Percentiles rank a stretch among this genome's conserved stretches.
Evolutionary conservation across 2,329 filamentous ascomycete genomes (phyloP).

Genomic region (Beauveria sp.): DNA sequence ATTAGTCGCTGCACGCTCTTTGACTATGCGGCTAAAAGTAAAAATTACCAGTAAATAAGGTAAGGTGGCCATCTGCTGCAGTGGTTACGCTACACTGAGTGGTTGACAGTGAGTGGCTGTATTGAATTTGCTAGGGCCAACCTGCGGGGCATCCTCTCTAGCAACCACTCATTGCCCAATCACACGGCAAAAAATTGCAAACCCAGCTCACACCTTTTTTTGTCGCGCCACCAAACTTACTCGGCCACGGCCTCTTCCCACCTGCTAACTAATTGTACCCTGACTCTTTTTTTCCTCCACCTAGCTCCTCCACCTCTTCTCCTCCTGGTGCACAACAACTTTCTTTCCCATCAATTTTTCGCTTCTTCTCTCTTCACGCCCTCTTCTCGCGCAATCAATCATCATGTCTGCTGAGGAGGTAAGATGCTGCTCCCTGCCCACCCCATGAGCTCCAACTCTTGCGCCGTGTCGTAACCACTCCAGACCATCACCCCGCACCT

Average conservation of each 20-base stretch:
- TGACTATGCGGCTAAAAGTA: too few relatives aligned
- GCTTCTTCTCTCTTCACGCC: constrained; percentile 20
- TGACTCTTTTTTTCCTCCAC: constrained; percentile 20
- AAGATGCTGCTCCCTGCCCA: constrained; percentile 26
- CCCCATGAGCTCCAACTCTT: constrained; percentile 17
- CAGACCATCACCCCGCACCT: constrained; percentile 39
- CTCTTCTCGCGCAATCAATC: constrained; percentile 36
- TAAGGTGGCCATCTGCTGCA: too few relatives aligned
- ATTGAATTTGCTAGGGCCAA: background rate
- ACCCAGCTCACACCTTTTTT: constrained; percentile 25
- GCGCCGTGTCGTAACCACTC: constrained; percentile 9
- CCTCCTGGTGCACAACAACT: constrained; percentile 11
- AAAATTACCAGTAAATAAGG: too few relatives aligned
- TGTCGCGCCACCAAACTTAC: constrained; percentile 21
- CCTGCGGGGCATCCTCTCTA: constrained; percentile 2
- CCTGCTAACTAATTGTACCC: constrained; percentile 15
- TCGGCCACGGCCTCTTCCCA: background rate
- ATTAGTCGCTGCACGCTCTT: too few relatives aligned
- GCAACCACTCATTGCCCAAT: constrained; percentile 23
- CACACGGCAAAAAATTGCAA: constrained; percentile 33
- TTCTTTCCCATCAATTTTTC: constrained; percentile 15
- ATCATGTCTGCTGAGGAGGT: constrained; percentile 52
- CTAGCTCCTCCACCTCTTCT: constrained; percentile 19
- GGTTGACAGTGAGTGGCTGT: background rate
- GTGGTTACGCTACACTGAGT: too few relatives aligned